Evolutionary conservation across 257 asterid species (phyloP), one percentile per base, ranked within the genome.

Genomic region (Echium plantagineum): DNA sequence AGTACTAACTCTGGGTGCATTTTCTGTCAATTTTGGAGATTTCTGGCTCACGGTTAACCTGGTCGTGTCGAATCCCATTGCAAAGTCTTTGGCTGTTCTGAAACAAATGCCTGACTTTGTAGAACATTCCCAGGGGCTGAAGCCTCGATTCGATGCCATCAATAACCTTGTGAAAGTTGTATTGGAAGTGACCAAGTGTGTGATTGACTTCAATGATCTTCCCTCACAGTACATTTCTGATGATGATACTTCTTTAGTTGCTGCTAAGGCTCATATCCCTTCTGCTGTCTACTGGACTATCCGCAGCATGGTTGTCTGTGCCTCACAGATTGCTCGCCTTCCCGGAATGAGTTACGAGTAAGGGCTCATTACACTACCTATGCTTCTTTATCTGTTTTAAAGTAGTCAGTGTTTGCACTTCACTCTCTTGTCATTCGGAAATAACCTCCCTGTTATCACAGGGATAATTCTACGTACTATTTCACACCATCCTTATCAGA

Each of bases 1-100:
- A 8, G 82, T 76, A n/a, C 72, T 85, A 5, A 59, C 80, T 38
- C 64, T 78, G 10, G 87, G 85, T 0, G 85, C 85, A 21, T 80
- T 85, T 48, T 69, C 87, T 49, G 63, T 80, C 74, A 76, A 72
- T 72, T 85, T 82, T 63, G 94, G 90, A 60, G 94, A 82, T 67
- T 85, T 80, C 70, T 82, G 87, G 85, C 81, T 85, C 24, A 77
- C 80, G 20, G 81, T 74, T 77, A 86, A 85, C 6, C 75, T 57
- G 30, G 79, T 71, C 55, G 21, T 61, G 20, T 64, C 65, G 48
- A 71, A 78, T 38, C 71, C 72, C 19, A 77, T 82, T 0, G 90
- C 90, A 13, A 74, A 70, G 61, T 73, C 70, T 75, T 73, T 85
- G 58, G 81, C 83, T 16, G 62, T 74, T 8, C 83, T 84, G 60